Evolutionary conservation across 164 flowering plant species (phyloP), one percentile per base, ranked within the genome.

Genomic region (Tetrastigma voinierianum): DNA sequence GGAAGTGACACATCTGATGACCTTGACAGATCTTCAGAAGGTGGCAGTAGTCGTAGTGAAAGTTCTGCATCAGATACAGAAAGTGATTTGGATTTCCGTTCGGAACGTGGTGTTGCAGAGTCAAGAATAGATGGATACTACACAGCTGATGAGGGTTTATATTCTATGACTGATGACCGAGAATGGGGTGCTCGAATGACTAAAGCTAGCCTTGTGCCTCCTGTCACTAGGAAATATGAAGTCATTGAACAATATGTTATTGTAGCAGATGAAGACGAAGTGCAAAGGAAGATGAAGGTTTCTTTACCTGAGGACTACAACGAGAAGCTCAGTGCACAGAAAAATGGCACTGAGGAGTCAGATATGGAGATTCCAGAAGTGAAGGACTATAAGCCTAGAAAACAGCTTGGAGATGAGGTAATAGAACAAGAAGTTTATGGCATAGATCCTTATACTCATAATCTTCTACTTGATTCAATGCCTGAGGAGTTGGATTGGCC

Each of bases 181-280:
- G 99, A 96, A 74, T 96, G 99, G 99, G 99, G 99, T 78, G 98
- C 98, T 68, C 99, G 99, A 21, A 96, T 96, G 99, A 96, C 99
- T 23, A 93, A 96, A 80, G 90, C 90, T 46, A 82, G 98, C 78
- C 90, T 96, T 60, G 99, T 96, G 57, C 99, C 99, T 77, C 99
- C 99, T 61, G 96, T 96, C 66, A 96, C 99, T 1, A 83, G 99
- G 70, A 96, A 93, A 73, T 96, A 96, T 76, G 99, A 96, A 81
- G 95, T 96, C 48, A 91, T 96, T 76, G 98, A 91, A 71, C 83
- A 81, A 19, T 96, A 96, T 83, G 87, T 87, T 51, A 82, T 91
- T 67, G 86, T 90, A 53, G 92, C 95, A 15, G 98, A 96, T 83
- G 90, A 90, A 77, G 90, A 89, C 64, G 90, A 93, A 68, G 98